These are phyloP conservation scores for Amphirosellinia nigrospora DNA, from an alignment of 495 filamentous ascomycete genomes.

Conservation along the genomic window DNA sequence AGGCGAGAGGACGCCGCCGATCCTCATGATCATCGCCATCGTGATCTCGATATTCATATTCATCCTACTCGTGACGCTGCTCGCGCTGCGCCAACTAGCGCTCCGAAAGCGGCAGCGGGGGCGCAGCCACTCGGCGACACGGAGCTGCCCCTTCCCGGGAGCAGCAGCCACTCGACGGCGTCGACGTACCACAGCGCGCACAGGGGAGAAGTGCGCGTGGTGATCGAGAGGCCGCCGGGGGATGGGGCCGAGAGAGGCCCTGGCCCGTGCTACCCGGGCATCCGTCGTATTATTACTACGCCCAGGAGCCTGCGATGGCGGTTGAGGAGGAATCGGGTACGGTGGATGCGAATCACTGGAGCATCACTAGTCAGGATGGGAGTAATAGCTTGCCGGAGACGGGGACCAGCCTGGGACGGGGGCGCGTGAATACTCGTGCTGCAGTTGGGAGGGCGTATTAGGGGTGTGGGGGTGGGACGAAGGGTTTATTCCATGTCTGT, in stretches of 20 bases:
- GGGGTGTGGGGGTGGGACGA: neutral
- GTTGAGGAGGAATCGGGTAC: neutral
- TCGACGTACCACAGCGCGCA: constrained; percentile 4
- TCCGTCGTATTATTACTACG: neutral
- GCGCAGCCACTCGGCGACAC: neutral
- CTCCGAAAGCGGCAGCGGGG: constrained; percentile 3
- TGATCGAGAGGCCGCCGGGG: neutral
- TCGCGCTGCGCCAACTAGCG: constrained; percentile 5
- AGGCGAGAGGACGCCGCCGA: neutral
- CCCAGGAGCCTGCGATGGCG: neutral
- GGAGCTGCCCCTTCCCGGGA: neutral
- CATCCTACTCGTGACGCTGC: neutral
- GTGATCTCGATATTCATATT: constrained; percentile 15
- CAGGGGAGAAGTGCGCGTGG: constrained; percentile 10
- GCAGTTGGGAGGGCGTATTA: neutral
- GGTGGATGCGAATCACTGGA: neutral
- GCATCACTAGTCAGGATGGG: neutral
- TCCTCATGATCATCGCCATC: constrained; percentile 14
- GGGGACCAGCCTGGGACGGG: neutral
- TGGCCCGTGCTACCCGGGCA: constrained; percentile 1
- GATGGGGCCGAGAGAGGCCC: neutral
- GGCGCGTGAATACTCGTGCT: neutral
- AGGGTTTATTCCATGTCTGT: neutral
- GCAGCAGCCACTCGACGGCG: neutral
- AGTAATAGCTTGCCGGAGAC: neutral